Base-by-base conservation (phyloP, 2,329 filamentous ascomycete genomes). In the Zasmidium angulare region DNA sequence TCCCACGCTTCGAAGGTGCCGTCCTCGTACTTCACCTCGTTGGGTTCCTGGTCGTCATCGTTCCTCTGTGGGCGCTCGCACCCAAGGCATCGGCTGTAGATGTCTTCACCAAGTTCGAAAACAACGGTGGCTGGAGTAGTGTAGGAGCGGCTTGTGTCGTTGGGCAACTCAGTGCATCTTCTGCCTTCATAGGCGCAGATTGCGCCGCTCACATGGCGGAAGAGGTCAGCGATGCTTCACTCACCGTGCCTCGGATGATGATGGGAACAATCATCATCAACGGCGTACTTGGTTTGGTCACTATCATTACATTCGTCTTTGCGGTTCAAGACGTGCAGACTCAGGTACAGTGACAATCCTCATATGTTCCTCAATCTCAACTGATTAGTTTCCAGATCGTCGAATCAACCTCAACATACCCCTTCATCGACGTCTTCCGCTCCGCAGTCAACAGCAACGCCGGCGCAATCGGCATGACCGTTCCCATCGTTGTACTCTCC, bases 1-100 rank as follows among this genome's bases (percentile, higher is more conserved):
- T 71, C 6, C 68, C 68, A 14, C 56, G 59, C 21, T 55, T 71
- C 40, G 81, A 84, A 68, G 77, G 77, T 0, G 59, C 61, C 12
- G 66, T 66, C 43, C 61, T 74, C 47, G 47, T 69, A 31, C 49
- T 67, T 9, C 70, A 73, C 53, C 40, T 69, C n/a, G 60, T 63
- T 20, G 72, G 68, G 14, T 74, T 71, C 54, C 14, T 43, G 4
- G 36, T 17, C 14, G 58, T 72, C 22, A 63, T 43, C 36, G 36
- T 43, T 19, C 36, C 36, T 7, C 36, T 43, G n/a, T 43, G 36
- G 36, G 36, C 40, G 40, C 36, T 71, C 23, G 62, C 62, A 23
- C 68, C 68, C 6, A 70, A 67, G 53, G 69, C 70, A 58, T 58
- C 56, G 26, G 63, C 69, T 17, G 24, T 60, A 24, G 64, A 72